These are phyloP conservation scores for Raffaelea deltoideospora DNA, from an alignment of 2,329 filamentous ascomycete genomes.

Conservation along the genomic window DNA sequence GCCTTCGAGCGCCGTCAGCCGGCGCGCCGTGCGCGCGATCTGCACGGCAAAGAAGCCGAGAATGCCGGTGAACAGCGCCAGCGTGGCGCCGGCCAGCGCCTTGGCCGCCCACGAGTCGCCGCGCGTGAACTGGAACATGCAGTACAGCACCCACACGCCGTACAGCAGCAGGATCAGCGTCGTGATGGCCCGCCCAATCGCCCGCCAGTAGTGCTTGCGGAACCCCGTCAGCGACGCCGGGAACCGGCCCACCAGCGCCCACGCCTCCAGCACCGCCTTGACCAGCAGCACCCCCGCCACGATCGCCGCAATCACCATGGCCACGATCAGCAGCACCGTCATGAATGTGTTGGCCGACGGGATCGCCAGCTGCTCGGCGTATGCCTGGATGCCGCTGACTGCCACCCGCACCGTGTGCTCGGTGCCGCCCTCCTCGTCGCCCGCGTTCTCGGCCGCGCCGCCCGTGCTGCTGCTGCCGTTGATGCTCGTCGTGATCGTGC, in stretches of 20 bases:
- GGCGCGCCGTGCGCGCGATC: conserved; percentile 62
- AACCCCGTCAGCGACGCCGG: conserved; percentile 68
- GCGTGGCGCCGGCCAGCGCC: conserved; percentile 63
- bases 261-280: conserved; percentile 81
- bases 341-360: conserved; percentile 89
- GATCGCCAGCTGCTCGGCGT: conserved; percentile 69
- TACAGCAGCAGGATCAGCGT: conserved; percentile 84
- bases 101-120: conserved; percentile 94
- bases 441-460: conserved; percentile 9
- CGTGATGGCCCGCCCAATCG: conserved; percentile 77
- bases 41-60: conserved; percentile 73
- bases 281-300: conserved; percentile 75
- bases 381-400: conserved; percentile 67
- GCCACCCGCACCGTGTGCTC: conserved; percentile 20
- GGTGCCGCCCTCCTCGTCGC: conserved; percentile 11
- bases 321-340: conserved; percentile 80
- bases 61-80: conserved; percentile 65
- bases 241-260: conserved; percentile 81
- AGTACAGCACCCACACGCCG: conserved; percentile 90
- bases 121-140: conserved; percentile 84
- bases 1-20: conserved; percentile 62
- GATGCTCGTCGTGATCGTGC: conserved; percentile 30
- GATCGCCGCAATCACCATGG: conserved; percentile 71
- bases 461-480: conserved; percentile 29
- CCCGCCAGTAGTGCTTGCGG: conserved; percentile 92